Evolutionary conservation across 192 early-diverging fungal species (phyloP).

Genomic region (Thamnidium elegans): DNA sequence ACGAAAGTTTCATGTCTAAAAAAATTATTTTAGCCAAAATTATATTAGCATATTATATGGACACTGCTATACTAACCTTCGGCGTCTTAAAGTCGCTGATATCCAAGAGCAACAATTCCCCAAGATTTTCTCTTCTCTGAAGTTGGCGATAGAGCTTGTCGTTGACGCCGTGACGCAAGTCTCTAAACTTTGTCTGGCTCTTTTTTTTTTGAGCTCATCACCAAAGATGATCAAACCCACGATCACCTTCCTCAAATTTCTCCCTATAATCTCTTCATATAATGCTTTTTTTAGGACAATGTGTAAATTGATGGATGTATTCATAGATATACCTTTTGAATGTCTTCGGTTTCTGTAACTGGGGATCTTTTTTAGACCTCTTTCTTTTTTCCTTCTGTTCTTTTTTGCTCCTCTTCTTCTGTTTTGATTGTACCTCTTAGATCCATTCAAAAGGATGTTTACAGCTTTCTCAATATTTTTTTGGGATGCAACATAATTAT

Average conservation of each 20-base stretch:
- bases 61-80: background rate
- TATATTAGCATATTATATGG: no score
- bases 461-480: background rate
- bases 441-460: background rate
- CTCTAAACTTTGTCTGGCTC: background rate
- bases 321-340: background rate
- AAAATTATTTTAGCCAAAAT: no score
- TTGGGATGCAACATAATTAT: background rate
- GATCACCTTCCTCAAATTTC: background rate
- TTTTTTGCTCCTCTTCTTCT: background rate
- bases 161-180: no score
- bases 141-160: background rate
- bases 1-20: no score
- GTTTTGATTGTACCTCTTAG: constrained; percentile 3
- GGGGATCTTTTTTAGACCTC: background rate
- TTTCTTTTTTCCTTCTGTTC: background rate
- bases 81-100: background rate
- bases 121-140: background rate
- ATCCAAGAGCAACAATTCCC: background rate
- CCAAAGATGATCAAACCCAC: background rate
- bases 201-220: background rate
- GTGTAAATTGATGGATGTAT: background rate
- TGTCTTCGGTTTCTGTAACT: background rate
- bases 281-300: background rate
- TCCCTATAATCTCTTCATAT: background rate